Conservation (phyloP, 768 basidiomycete species). For the Pleurotus sapidus region DNA sequence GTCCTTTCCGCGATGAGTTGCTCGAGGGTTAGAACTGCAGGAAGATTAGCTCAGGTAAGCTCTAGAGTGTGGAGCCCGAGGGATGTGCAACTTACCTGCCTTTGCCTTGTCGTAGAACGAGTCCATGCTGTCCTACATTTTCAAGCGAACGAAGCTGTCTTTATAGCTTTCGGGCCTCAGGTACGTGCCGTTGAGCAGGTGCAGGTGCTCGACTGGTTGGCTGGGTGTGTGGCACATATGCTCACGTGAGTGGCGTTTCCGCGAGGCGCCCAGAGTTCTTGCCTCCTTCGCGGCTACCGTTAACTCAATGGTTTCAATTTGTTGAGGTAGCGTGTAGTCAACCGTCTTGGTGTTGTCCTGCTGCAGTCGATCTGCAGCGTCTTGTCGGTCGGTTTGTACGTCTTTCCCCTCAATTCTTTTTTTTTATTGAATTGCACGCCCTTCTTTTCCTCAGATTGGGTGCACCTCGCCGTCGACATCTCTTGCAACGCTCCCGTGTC, state of each 20-base stretch:
- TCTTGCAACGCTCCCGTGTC: too few relatives aligned
- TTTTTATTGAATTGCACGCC: too few relatives aligned
- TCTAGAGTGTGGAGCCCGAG: background rate
- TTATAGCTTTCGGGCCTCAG: background rate
- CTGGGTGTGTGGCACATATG: background rate
- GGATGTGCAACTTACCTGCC: background rate
- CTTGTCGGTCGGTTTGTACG: too few relatives aligned
- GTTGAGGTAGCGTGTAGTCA: too few relatives aligned
- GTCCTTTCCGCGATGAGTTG: background rate
- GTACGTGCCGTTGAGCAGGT: background rate
- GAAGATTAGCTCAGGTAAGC: background rate
- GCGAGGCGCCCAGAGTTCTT: background rate
- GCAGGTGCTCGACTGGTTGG: background rate
- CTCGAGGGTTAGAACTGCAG: background rate
- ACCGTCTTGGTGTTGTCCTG: too few relatives aligned
- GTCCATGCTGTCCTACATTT: background rate
- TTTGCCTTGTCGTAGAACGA: background rate
- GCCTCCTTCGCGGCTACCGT: background rate
- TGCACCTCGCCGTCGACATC: too few relatives aligned
- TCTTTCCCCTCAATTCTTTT: too few relatives aligned
- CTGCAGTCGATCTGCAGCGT: too few relatives aligned
- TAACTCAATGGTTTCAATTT: background rate
- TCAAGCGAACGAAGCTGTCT: background rate
- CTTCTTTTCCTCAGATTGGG: too few relatives aligned
- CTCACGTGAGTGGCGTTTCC: background rate